These are phyloP conservation scores for Trametes polyzona DNA, from an alignment of 1,284 basidiomycete genomes.

Conservation along the genomic window DNA sequence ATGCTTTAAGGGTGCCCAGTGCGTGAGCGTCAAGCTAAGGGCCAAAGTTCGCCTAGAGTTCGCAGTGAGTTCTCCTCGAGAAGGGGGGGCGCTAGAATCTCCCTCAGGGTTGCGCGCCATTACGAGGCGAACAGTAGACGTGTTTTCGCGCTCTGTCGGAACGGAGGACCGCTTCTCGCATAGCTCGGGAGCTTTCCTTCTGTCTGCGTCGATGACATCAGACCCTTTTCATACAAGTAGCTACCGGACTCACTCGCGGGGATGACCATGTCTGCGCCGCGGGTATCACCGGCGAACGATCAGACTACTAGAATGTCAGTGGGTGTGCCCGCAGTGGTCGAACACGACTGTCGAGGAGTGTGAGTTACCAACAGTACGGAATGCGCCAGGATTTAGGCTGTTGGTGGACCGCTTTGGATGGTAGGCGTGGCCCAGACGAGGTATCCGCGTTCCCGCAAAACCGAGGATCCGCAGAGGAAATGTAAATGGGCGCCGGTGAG, in stretches of 20 bases:
- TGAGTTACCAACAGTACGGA: background rate
- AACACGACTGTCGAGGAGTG: background rate
- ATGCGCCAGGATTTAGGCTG: conserved; percentile 7
- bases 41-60: conserved; percentile 13
- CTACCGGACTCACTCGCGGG: conserved; percentile 18
- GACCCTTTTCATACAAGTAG: background rate
- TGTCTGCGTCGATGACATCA: conserved; percentile 11
- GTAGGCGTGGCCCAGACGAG: conserved; percentile 11
- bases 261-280: conserved; percentile 17
- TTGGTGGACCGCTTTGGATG: conserved; percentile 5
- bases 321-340: background rate
- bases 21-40: conserved; percentile 19
- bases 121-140: conserved; percentile 1
- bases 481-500: conserved; percentile 1
- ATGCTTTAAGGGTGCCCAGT: conserved; percentile 19
- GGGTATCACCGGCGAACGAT: background rate
- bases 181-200: conserved; percentile 8
- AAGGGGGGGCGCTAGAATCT: conserved; percentile 3
- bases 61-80: conserved; percentile 12
- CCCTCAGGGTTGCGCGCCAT: conserved; percentile 8
- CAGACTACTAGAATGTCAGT: background rate
- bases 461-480: conserved; percentile 3
- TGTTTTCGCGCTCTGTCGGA: conserved; percentile 14
- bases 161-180: conserved; percentile 8
- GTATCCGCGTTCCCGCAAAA: conserved; percentile 9